Conservation (phyloP, 495 filamentous ascomycete species). For the Annulohypoxylon stygium region DNA sequence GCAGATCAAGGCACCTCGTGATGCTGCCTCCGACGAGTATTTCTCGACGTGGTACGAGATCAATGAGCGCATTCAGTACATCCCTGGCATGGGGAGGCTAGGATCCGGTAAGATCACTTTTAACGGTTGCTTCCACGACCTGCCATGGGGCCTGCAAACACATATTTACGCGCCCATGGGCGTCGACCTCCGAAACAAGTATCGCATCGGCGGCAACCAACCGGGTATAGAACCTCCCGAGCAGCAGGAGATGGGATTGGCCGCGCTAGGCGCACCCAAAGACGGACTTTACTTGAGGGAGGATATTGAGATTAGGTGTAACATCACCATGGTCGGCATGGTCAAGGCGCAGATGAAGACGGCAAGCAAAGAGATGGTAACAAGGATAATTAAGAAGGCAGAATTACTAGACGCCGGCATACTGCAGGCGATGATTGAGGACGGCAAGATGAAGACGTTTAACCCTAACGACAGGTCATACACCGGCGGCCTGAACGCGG, state of each 20-base stretch:
- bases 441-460: conserved; percentile 63
- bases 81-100: conserved; percentile 72
- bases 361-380: conserved; percentile 73
- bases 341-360: conserved; percentile 78
- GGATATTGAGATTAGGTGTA: conserved; percentile 80
- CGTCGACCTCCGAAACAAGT: conserved; percentile 64
- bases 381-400: conserved; percentile 76
- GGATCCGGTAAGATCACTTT: conserved; percentile 74
- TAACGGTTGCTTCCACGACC: conserved; percentile 81
- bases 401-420: conserved; percentile 64
- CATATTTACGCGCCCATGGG: conserved; percentile 77
- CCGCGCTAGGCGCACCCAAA: conserved; percentile 63
- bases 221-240: conserved; percentile 71
- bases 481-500: conserved; percentile 42
- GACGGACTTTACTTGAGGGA: conserved; percentile 80
- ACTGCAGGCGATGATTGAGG: conserved; percentile 63
- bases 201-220: conserved; percentile 70
- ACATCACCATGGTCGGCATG: conserved; percentile 73
- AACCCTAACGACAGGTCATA: conserved; percentile 59
- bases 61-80: conserved; percentile 72
- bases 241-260: conserved; percentile 67
- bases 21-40: conserved; percentile 76
- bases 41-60: conserved; percentile 79
- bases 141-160: conserved; percentile 76
- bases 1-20: conserved; percentile 70